Evolutionary conservation across 164 flowering plant species (phyloP), one percentile per base, ranked within the genome.

Genomic region (Umbilicus rupestris): DNA sequence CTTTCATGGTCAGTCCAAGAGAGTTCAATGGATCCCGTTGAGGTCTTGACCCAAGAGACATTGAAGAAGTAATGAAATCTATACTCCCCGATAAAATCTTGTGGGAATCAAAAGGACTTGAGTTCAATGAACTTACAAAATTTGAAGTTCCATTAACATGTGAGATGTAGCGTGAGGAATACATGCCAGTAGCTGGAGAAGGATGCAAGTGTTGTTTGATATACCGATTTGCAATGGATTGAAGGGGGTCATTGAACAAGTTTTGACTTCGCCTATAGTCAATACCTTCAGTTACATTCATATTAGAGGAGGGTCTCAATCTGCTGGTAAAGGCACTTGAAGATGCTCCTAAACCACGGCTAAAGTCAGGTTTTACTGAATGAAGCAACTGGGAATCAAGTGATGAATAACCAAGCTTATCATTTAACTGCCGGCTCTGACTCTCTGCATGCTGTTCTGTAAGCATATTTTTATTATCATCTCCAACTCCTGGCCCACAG

Each of bases 401-500:
- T 41, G 63, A 68, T 46, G 73, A 72, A 45, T 62, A 69, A 65
- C 68, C 65, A 55, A 66, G 52, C 16, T 41, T 29, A 42, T 63
- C 50, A 68, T 63, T 7, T 44, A 15, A 7, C 35, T 5, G 41
- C 47, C 16, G 44, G 64, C 67, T 69, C 65, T 66, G 17, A 52
- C 69, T 69, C 60, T 39, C 28, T 65, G 41, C 50, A 49, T 62
- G 9, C 29, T 28, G 59, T 10, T 62, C 70, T 57, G 66, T 28
- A 41, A 39, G 47, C 29, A 55, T 70, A 11, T 49, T 72, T n/a
- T 71, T 68, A 37, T 47, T 31, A 28, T 19, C 41, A 20, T 68
- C 70, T 72, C 66, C 74, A 42, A 70, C 67, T 71, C 88, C 87
- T 85, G 86, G 70, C 49, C 67, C 62, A 76, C 66, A 52, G 69